Conservation (phyloP, 306 rosid species). For the Acacia acuminata region DNA sequence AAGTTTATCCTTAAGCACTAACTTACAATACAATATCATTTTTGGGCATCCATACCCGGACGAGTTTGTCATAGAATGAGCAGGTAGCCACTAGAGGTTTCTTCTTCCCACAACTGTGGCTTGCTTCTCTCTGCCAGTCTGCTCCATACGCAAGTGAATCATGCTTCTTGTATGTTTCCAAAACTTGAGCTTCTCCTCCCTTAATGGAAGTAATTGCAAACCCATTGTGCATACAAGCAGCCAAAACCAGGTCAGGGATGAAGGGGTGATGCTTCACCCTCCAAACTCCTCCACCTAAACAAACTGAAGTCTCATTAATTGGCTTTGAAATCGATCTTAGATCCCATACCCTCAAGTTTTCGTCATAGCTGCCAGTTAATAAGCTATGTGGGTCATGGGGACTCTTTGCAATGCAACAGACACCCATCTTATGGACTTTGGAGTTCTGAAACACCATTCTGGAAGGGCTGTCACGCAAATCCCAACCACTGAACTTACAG, state of each 20-base stretch:
- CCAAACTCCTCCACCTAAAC: slow-evolving; percentile 95
- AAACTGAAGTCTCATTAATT: slow-evolving; percentile 56
- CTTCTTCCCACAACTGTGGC: slow-evolving; percentile 34
- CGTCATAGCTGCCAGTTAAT: slow-evolving; percentile 85
- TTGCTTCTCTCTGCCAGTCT: slow-evolving; percentile 70
- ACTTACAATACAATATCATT: slow-evolving; percentile 37
- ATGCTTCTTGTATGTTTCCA: slow-evolving; percentile 74
- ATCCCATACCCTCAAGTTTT: slow-evolving; percentile 81
- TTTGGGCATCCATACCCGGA: slow-evolving; percentile 71
- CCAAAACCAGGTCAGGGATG: slow-evolving; percentile 59
- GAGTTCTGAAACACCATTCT: slow-evolving; percentile 66
- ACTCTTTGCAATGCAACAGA: slow-evolving; percentile 74
- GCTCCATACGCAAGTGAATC: slow-evolving; percentile 90
- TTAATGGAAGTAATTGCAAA: slow-evolving; percentile 63
- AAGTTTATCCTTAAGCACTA: slow-evolving; percentile 5
- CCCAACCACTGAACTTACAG: slow-evolving; percentile 89
- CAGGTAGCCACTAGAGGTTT: slow-evolving; percentile 73
- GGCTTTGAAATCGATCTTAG: slow-evolving; percentile 77
- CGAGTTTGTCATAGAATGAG: slow-evolving; percentile 83
- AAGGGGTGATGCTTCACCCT: slow-evolving; percentile 81
- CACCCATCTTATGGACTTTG: slow-evolving; percentile 83
- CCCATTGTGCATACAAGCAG: slow-evolving; percentile 99
- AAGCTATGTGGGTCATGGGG: slow-evolving; percentile 59
- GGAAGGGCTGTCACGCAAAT: slow-evolving; percentile 68
- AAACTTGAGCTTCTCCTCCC: slow-evolving; percentile 53